Conservation (phyloP, 169 alveolate species). For the Cryptosporidium sp. region DNA sequence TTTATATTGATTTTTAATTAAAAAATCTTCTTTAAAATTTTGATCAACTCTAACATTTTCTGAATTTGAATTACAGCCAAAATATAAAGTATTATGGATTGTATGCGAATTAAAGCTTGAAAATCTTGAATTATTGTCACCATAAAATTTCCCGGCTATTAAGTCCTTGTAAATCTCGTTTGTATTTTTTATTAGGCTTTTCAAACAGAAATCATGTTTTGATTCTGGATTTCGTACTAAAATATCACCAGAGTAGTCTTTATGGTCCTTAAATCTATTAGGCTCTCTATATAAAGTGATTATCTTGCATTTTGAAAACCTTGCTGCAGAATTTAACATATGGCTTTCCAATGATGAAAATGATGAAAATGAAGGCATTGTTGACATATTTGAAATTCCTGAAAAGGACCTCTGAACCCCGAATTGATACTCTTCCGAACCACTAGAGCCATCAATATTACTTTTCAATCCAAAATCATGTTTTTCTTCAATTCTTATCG, state of each 20-base stretch:
- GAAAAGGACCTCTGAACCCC: neutral
- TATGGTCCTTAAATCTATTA: slow-evolving; percentile 8
- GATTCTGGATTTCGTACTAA: neutral
- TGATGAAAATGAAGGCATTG: slow-evolving; percentile 16
- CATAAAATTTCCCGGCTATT: neutral
- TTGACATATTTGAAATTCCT: slow-evolving; percentile 23
- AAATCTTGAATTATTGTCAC: neutral
- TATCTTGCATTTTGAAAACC: slow-evolving; percentile 16
- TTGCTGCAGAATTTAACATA: neutral
- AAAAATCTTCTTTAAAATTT: neutral
- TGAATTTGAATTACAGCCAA: neutral
- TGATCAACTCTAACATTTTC: neutral
- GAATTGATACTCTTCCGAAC: neutral
- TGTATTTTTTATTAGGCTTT: slow-evolving; percentile 2
- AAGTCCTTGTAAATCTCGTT: slow-evolving; percentile 1
- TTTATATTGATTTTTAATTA: slow-evolving; percentile 2
- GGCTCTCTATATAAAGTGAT: slow-evolving; percentile 10
- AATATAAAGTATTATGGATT: neutral
- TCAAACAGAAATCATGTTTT: neutral
- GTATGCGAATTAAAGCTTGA: neutral
- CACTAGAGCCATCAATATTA: neutral
- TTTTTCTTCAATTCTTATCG: slow-evolving; percentile 6
- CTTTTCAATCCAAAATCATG: neutral
- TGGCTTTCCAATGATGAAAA: slow-evolving; percentile 8
- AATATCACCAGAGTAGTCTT: neutral